Conservation (phyloP, 345 rosid genomes). For the Eucalyptus melliodora region DNA sequence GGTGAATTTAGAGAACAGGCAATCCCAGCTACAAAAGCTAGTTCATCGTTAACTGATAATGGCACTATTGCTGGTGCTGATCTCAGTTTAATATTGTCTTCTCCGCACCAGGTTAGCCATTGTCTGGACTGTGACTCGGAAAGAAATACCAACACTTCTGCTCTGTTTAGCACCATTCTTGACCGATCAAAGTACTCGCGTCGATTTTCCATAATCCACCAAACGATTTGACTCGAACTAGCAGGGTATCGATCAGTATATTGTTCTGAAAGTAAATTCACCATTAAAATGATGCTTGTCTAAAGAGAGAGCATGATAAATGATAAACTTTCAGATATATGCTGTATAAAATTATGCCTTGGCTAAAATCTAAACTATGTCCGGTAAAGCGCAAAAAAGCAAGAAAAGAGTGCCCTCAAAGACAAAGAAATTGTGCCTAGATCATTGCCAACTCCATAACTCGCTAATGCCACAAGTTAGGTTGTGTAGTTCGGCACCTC, state of each 20-base stretch:
- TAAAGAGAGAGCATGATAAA: neutral
- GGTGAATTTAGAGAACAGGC: slow-evolving; percentile 63
- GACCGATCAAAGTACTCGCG: slow-evolving; percentile 81
- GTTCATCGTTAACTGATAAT: slow-evolving; percentile 78
- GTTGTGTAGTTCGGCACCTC: neutral
- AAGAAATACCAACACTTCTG: slow-evolving; percentile 62
- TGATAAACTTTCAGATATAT: neutral
- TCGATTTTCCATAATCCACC: slow-evolving; percentile 98
- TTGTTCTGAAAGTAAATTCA: slow-evolving; percentile 48
- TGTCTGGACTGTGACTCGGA: slow-evolving; percentile 73
- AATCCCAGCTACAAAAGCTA: slow-evolving; percentile 83
- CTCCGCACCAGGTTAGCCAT: slow-evolving; percentile 86
- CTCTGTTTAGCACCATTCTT: slow-evolving; percentile 55
- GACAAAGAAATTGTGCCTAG: neutral
- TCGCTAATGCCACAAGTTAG: neutral
- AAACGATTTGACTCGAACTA: slow-evolving; percentile 75
- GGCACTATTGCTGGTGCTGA: slow-evolving; percentile 69
- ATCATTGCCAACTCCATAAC: neutral
- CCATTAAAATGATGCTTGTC: neutral
- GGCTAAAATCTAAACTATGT: neutral
- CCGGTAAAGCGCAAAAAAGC: neutral
- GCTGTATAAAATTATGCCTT: neutral
- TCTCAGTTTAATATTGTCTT: slow-evolving; percentile 65
- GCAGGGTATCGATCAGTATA: slow-evolving; percentile 66
- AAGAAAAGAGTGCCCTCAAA: neutral